Conservation (phyloP, 805 yeast genomes). For the Candida germanica region DNA sequence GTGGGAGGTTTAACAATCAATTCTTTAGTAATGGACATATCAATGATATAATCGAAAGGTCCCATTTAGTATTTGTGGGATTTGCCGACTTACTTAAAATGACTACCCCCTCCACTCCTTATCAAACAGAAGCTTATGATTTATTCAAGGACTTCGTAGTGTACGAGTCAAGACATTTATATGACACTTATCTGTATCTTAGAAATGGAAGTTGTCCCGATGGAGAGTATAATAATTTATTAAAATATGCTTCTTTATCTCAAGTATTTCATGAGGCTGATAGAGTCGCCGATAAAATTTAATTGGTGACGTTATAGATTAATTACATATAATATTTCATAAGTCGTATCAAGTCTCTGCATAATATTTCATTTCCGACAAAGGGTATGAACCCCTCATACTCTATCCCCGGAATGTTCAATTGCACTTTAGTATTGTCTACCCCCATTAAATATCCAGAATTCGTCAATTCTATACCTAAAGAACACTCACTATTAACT, state of each 20-base stretch:
- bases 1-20: slow-evolving; percentile 16
- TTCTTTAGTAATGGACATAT: slow-evolving; percentile 19
- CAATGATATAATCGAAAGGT: slow-evolving; percentile 24
- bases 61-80: slow-evolving; percentile 25
- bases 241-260: slow-evolving; percentile 20
- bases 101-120: slow-evolving; percentile 14
- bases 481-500: background rate
- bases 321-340: slow-evolving; percentile 9
- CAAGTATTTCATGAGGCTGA: slow-evolving; percentile 19
- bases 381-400: slow-evolving; percentile 14
- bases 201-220: slow-evolving; percentile 10
- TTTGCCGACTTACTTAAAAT: slow-evolving; percentile 21
- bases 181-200: slow-evolving; percentile 12
- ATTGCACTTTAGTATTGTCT: slow-evolving; percentile 9
- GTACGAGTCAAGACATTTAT: slow-evolving; percentile 19
- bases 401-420: slow-evolving; percentile 16
- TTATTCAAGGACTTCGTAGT: slow-evolving; percentile 16
- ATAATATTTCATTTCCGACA: slow-evolving; percentile 15
- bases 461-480: slow-evolving; percentile 6
- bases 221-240: slow-evolving; percentile 12
- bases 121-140: slow-evolving; percentile 17
- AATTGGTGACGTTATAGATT: background rate
- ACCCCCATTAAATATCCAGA: slow-evolving; percentile 13
- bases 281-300: slow-evolving; percentile 3
- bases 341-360: slow-evolving; percentile 13